Evolutionary conservation across 495 filamentous ascomycete genomes (phyloP).

Genomic region (Talaromyces borbonicus): DNA sequence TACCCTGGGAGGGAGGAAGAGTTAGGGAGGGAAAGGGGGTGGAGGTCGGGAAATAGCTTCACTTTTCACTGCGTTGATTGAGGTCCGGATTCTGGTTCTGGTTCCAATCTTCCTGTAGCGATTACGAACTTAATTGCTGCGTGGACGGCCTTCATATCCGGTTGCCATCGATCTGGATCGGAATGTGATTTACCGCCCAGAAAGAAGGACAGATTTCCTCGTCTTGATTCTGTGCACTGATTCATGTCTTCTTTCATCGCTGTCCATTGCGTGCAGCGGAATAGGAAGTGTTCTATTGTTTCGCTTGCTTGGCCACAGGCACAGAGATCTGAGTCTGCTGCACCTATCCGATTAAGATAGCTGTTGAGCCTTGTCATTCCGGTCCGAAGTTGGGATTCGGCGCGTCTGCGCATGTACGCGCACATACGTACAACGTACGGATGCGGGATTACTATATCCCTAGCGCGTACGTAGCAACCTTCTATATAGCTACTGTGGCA

Average conservation of each 20-base stretch:
- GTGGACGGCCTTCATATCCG: slow-evolving; percentile 1
- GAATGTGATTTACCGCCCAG: slow-evolving; percentile 1
- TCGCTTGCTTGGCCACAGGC: not conserved
- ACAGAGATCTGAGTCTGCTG: slow-evolving; percentile 5
- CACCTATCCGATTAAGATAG: not conserved
- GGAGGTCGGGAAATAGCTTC: not conserved
- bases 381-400: not conserved
- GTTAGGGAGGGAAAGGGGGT: not conserved
- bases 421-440: too few relatives aligned
- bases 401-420: too few relatives aligned
- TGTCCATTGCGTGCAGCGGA: not conserved
- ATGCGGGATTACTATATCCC: too few relatives aligned
- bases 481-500: too few relatives aligned
- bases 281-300: slow-evolving; percentile 4
- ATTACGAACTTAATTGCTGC: slow-evolving; percentile 3
- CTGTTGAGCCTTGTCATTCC: slow-evolving; percentile 2
- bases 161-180: not conserved
- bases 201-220: slow-evolving; percentile 6
- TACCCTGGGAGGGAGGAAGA: not conserved
- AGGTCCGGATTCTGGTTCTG: not conserved
- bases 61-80: slow-evolving; percentile 1
- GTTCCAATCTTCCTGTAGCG: slow-evolving; percentile 3
- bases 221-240: not conserved
- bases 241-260: slow-evolving; percentile 4
- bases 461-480: too few relatives aligned